A percentile compares a stretch with the other conserved stretches of the same genome.
Evolutionary conservation across 83 land plant species (phyloP).

Genomic region (Picea mariana): DNA sequence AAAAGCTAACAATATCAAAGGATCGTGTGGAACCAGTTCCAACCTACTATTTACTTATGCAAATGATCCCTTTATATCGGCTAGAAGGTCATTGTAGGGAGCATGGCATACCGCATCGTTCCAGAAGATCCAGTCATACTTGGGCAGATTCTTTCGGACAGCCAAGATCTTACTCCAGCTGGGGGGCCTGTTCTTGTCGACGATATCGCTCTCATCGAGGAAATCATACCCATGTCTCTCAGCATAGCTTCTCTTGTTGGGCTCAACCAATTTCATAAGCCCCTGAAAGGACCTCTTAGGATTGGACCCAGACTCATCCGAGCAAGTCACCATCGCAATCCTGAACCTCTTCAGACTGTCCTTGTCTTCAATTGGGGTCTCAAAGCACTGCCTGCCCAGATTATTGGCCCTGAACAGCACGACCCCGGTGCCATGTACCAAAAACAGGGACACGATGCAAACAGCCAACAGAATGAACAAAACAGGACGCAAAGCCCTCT

Average conservation of each 20-base stretch:
- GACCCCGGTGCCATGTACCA: conserved; percentile 24
- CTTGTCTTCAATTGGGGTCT: not conserved
- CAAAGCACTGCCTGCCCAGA: conserved; percentile 30
- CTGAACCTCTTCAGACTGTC: conserved; percentile 13
- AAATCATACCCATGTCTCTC: conserved; percentile 54
- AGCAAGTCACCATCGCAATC: conserved; percentile 70
- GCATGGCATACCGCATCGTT: conserved; percentile 62
- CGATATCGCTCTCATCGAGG: conserved; percentile 45
- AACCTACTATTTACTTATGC: not conserved
- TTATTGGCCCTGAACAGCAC: conserved; percentile 36
- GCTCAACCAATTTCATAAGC: conserved; percentile 50
- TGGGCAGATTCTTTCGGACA: conserved; percentile 33
- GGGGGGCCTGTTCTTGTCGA: conserved; percentile 64
- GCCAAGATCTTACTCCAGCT: conserved; percentile 83
- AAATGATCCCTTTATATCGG: conserved; percentile 29
- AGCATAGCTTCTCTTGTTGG: conserved; percentile 58
- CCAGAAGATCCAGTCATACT: conserved; percentile 76
- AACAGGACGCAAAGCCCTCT: conserved; percentile 11
- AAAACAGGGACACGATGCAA: conserved; percentile 1
- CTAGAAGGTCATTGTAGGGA: conserved; percentile 55
- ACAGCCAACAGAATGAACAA: not conserved
- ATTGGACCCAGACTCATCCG: conserved; percentile 40
- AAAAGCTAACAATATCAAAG: conserved; percentile 46
- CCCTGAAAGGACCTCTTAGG: conserved; percentile 59
- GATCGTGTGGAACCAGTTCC: conserved; percentile 44